Evolutionary conservation across 192 early-diverging fungal species (phyloP).

Genomic region (Thamnidium elegans): DNA sequence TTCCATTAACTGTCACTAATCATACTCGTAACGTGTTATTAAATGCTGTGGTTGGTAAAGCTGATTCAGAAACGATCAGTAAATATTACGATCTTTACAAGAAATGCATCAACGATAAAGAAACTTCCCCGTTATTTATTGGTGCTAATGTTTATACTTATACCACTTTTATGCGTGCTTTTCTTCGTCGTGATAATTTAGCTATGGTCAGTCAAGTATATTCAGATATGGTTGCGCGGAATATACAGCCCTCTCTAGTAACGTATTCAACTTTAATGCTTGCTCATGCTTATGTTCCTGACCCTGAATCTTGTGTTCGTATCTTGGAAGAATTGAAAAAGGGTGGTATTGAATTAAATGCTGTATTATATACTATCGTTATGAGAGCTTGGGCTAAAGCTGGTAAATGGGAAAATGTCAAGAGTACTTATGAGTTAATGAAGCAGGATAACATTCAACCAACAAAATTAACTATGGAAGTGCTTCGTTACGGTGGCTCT

Average conservation of each 20-base stretch:
- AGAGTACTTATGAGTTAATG: constrained; percentile 38
- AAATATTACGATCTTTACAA: constrained; percentile 27
- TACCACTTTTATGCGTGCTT: constrained; percentile 38
- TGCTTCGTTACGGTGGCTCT: constrained; percentile 24
- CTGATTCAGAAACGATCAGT: constrained; percentile 1
- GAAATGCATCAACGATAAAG: background rate
- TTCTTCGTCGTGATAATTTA: constrained; percentile 29
- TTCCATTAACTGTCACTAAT: background rate
- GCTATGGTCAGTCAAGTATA: constrained; percentile 27
- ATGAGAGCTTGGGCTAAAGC: constrained; percentile 40
- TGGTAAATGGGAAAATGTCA: constrained; percentile 23
- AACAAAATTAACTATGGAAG: constrained; percentile 24
- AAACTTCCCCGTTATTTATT: background rate
- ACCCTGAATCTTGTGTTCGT: constrained; percentile 21
- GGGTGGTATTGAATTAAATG: constrained; percentile 25
- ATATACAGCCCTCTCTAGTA: constrained; percentile 27
- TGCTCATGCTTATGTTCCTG: constrained; percentile 35
- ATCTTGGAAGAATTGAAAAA: constrained; percentile 28
- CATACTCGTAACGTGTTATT: constrained; percentile 31
- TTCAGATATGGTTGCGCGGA: constrained; percentile 30
- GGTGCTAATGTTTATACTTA: constrained; percentile 28
- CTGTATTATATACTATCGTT: constrained; percentile 33
- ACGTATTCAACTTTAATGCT: constrained; percentile 40
- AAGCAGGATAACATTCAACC: constrained; percentile 23
- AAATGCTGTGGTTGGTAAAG: constrained; percentile 27